Evolutionary conservation across 2,329 filamentous ascomycete genomes (phyloP), one percentile per base, ranked within the genome.

Genomic region (Chrysosporium keratinophilum): DNA sequence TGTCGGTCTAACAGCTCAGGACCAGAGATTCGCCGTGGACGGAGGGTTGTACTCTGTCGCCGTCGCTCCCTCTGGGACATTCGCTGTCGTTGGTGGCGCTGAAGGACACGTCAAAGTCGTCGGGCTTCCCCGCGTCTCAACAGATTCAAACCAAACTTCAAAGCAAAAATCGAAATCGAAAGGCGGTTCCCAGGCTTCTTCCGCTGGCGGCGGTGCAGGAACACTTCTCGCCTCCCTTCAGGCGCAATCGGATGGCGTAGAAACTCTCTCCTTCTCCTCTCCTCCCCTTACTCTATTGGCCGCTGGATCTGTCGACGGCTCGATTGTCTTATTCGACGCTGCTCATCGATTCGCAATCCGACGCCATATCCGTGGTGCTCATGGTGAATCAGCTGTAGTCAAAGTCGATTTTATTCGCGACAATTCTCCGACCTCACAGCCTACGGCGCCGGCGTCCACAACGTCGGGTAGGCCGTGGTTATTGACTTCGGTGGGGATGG

Each of bases 1-100:
- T 11, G 81, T 97, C 5, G 83, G 82, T 0, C 76, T 96, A 44
- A 95, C 87, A 1, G 79, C 78, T 0, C 77, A 81, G 12, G 93
- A 98, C 71, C 87, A 95, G 74, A 83, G 93, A 45, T 98, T 98
- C 73, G 83, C 81, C 33, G 86, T 97, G 48, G 87, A 95, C 55
- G 93, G 91, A 20, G 93, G 93, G 0, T 76, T 98, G 1, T 97
- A 89, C 78, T 88, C 85, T 39, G 80, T 96, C 35, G 88, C 87
- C 15, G 76, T 96, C 59, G 85, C 91, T 5, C 89, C 90, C 0
- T 82, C 81, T 14, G 86, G 88, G 39, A 76, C 84, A 0, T 85
- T 95, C 58, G 82, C 89, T 1, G 91, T 88, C 0, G 87, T 88
- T 0, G 93, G 93, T 54, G 93, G 93, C 56, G 90, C 88, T 0